Base-by-base conservation (phyloP, 805 yeast species). In the Saccharomycopsis lassenensis region DNA sequence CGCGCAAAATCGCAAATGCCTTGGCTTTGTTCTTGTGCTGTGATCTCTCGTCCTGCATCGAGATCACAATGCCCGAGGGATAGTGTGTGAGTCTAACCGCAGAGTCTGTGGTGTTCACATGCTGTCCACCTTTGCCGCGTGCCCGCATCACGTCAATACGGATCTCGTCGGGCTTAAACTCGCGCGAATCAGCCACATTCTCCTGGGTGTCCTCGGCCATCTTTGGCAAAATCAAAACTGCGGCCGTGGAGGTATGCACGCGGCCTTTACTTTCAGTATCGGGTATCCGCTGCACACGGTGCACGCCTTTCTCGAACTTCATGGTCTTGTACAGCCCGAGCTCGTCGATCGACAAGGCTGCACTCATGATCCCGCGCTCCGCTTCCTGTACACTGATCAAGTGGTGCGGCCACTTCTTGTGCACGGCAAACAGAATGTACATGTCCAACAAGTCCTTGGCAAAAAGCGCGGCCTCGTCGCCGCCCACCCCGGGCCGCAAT, bases 121-220 rank as follows among this genome's bases (percentile, higher is more conserved):
- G 97, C 61, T 89, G 98, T 0, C 98, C 98, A 39, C 98, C 98
- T 45, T 91, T 80, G 3, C 98, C 98, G 38, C 94, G 76, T 1
- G 97, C 84, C 47, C 98, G 67, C 95, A 89, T 91, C n/a, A 91
- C 86, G 54, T 91, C 98, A 3, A 91, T 75, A 39, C 95, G 68
- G 16, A 91, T 75, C 49, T 91, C 98, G 2, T 82, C 94, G 0
- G 87, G 83, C 14, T 74, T 74, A 56, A 91, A 85, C 39, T 71
- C 71, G 28, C 89, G 61, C 48, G 81, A 89, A 31, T 65, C 70
- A 2, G 68, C 65, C 37, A 71, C 72, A 7, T 58, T 62, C 15
- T 55, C 54, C 42, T 53, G 61, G 19, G 62, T 62, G 5, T 58
- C 57, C 26, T 54, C 61, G 4, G 72, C 74, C 50, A 83, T 62